Evolutionary conservation across 495 filamentous ascomycete species (phyloP), one percentile per base, ranked within the genome.

Genomic region (Pyrenopolyporus hunteri): DNA sequence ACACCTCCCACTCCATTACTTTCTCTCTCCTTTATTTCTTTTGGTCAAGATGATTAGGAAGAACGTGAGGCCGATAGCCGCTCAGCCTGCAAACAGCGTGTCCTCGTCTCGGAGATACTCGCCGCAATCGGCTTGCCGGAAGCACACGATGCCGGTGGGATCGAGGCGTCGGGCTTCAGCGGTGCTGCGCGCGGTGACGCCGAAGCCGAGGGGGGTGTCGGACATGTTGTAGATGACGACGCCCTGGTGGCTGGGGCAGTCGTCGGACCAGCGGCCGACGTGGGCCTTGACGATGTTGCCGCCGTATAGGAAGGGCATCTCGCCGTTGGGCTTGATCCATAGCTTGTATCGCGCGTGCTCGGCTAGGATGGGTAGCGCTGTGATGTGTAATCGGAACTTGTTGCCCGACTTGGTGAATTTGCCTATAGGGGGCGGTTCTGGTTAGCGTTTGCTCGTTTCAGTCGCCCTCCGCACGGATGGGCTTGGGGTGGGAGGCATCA

Each of bases 221-320:
- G 84, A 79, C 88, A 92, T 91, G 64, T 76, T 83, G 70, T 85
- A 84, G n/a, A 92, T 83, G 49, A 92, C 82, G 9, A 89, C 83
- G 11, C 89, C 89, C 61, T 87, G 84, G 72, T 92, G 89, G 74
- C 88, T 86, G 0, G 89, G 89, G 53, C 86, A 89, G 76, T 97
- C 93, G 63, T 97, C 92, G 17, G 83, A 87, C 84, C 88, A 94
- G 45, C 93, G 78, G 16, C 90, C 91, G 0, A 97, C 85, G 75
- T 98, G 94, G 16, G 95, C 94, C 76, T 96, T 96, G 36, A 94
- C 83, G 19, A 97, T 81, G 70, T 95, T 88, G 22, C 88, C 87
- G 25, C 92, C 94, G 74, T 98, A 98, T 10, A 96, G 76, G 73
- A 91, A 96, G 29, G 92, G 91, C 89, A 96, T 94, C 73, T 92